Evolutionary conservation across 1,284 basidiomycete species (phyloP).

Genomic region (Leccinum idahoense): DNA sequence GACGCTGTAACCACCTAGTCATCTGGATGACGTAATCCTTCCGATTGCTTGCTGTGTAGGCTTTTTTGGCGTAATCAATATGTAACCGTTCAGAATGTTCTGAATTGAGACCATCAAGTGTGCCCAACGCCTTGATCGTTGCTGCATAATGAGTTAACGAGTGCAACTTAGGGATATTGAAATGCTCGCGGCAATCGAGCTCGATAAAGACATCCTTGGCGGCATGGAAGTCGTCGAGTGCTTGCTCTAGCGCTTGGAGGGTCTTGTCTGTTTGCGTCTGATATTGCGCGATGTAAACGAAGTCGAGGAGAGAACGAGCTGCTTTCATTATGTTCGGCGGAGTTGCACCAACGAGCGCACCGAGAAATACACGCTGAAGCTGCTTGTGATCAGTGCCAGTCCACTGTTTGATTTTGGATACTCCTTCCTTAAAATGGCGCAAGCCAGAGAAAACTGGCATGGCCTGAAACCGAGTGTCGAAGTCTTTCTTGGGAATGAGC

Average conservation of each 20-base stretch:
- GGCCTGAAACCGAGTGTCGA: neutral
- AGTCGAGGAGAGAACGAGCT: neutral
- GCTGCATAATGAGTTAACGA: constrained; percentile 10
- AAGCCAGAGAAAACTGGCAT: neutral
- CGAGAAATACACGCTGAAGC: neutral
- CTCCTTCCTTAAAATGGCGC: neutral
- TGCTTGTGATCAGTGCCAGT: neutral
- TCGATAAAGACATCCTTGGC: neutral
- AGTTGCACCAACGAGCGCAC: neutral
- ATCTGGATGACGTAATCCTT: neutral
- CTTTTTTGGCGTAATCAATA: constrained; percentile 18
- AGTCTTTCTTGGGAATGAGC: neutral
- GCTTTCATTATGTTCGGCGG: neutral
- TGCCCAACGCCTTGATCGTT: constrained; percentile 5
- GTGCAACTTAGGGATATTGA: constrained; percentile 9
- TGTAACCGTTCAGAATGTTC: constrained; percentile 15
- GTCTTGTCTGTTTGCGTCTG: neutral
- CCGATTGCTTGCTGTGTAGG: neutral
- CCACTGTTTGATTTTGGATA: neutral
- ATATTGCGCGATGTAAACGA: neutral
- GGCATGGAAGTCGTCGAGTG: neutral
- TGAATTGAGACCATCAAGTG: constrained; percentile 10
- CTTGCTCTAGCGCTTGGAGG: neutral
- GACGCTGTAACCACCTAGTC: neutral
- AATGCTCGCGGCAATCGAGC: neutral